Base-by-base conservation (phyloP, 768 basidiomycete species). In the Amanita pseudoporphyria region DNA sequence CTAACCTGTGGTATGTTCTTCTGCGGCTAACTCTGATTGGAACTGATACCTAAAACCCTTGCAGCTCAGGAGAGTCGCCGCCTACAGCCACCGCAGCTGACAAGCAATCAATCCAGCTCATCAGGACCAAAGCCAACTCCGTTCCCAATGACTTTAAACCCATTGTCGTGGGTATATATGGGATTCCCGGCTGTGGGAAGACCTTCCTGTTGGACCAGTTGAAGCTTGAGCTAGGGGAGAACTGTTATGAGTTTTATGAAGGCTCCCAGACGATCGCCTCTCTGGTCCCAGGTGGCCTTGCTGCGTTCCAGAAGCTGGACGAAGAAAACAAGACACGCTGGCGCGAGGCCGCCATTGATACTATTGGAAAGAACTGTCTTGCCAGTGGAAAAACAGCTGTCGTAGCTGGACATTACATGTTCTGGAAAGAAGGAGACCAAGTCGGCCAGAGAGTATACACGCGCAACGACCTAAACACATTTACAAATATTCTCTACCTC, bases 401-500 rank as follows among this genome's bases (percentile, higher is more conserved):
- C 16, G 58, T 60, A 10, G 56, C 49, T 39, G 59, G 59, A 10
- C 59, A 60, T 48, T 53, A 53, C 31, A 51, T 56, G 14, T 60
- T 60, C 45, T 60, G 59, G 59, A 45, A 56, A 5, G 49, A 54
- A 39, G 51, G 38, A 14, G 52, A 53, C n/a, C 24, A 48, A 16
- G 53, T 26, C n/a, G 57, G 54, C 24, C 31, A 54, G 45, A 22
- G 33, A 21, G 58, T 58, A 10, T 60, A 56, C 53, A 60, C 58
- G 2, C 32, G 24, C 6, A 36, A 32, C 22, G 59, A 60, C 49
- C 42, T 51, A 37, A 30, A 41, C 6, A 55, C 52, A 0, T 60
- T 35, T 45, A 58, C 58, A 2, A 50, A 60, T 28, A 60, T 60
- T 45, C 16, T 60, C 9, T 60, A 60, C 49, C 53, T 60, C 43